Evolutionary conservation across 2,329 filamentous ascomycete species (phyloP).

Genomic region (Sporothrix dimorphospora): DNA sequence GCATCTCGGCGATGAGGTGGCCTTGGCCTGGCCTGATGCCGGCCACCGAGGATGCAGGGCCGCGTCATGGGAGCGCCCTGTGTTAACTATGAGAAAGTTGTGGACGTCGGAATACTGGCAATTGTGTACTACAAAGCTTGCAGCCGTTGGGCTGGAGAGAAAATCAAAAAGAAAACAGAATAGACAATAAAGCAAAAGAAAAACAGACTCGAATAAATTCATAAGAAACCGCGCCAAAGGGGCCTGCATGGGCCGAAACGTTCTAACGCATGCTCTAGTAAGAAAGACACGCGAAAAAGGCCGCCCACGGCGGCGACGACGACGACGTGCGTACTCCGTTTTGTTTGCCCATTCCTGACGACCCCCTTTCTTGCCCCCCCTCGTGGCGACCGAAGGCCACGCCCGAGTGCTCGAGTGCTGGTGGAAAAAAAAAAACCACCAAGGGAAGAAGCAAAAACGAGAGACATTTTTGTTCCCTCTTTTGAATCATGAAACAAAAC

Average conservation of each 20-base stretch:
- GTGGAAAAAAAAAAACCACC: background rate
- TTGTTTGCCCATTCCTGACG: background rate
- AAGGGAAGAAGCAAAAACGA: slow-evolving; percentile 3
- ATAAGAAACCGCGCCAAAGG: background rate
- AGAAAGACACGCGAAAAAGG: slow-evolving; percentile 14
- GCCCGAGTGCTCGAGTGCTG: background rate
- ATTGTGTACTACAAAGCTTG: background rate
- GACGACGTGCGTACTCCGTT: no score
- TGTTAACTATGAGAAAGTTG: background rate
- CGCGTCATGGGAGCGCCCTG: slow-evolving; percentile 13
- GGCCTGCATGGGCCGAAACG: slow-evolving; percentile 12
- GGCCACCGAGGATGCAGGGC: slow-evolving; percentile 18
- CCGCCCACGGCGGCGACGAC: background rate
- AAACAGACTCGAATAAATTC: background rate
- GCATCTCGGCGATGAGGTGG: background rate
- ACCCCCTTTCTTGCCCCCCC: background rate
- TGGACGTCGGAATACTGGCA: background rate
- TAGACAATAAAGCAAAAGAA: background rate
- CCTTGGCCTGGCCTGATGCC: background rate
- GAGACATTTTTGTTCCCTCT: background rate
- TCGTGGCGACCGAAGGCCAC: slow-evolving; percentile 9
- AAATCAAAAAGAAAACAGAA: background rate
- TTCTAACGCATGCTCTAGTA: slow-evolving; percentile 13
- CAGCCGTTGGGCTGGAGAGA: background rate
- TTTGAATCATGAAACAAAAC: slow-evolving; percentile 20